These are phyloP conservation scores for Fremontodendron californicum DNA, from an alignment of 345 rosid species.

Conservation along the genomic window DNA sequence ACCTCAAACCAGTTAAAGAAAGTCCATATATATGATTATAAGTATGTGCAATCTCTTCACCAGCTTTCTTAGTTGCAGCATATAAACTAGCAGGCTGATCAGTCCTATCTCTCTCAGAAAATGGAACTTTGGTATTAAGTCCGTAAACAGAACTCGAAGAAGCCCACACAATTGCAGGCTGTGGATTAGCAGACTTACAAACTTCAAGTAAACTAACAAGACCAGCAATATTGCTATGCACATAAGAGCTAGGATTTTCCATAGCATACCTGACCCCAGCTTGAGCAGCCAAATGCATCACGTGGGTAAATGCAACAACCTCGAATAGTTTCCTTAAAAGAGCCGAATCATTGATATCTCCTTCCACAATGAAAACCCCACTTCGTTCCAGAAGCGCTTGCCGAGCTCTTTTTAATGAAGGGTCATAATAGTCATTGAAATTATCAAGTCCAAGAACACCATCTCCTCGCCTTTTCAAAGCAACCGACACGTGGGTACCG, in stretches of 20 bases:
- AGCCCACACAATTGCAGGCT: constrained; percentile 90
- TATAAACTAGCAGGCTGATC: constrained; percentile 94
- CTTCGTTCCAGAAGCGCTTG: constrained; percentile 72
- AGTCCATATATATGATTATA: constrained; percentile 86
- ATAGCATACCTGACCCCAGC: constrained; percentile 91
- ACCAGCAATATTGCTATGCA: constrained; percentile 86
- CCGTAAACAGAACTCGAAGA: constrained; percentile 87
- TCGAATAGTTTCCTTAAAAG: constrained; percentile 72
- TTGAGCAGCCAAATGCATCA: constrained; percentile 91
- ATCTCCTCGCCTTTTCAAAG: constrained; percentile 80
- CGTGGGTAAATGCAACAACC: constrained; percentile 72
- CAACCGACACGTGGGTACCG: constrained; percentile 83
- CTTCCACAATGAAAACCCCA: constrained; percentile 80
- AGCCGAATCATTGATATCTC: constrained; percentile 76
- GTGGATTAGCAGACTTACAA: constrained; percentile 72
- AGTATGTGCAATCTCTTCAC: constrained; percentile 93
- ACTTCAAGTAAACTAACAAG: constrained; percentile 72
- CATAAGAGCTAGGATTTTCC: constrained; percentile 79
- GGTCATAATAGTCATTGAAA: constrained; percentile 91
- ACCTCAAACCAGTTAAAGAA: constrained; percentile 76
- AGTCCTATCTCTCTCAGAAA: constrained; percentile 81
- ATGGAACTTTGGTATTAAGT: constrained; percentile 80
- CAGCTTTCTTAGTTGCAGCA: constrained; percentile 92
- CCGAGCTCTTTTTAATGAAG: constrained; percentile 78
- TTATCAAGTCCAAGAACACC: constrained; percentile 84